Evolutionary conservation across 306 rosid genomes (phyloP), one percentile per base, ranked within the genome.

Genomic region (Sicyos baderoa): DNA sequence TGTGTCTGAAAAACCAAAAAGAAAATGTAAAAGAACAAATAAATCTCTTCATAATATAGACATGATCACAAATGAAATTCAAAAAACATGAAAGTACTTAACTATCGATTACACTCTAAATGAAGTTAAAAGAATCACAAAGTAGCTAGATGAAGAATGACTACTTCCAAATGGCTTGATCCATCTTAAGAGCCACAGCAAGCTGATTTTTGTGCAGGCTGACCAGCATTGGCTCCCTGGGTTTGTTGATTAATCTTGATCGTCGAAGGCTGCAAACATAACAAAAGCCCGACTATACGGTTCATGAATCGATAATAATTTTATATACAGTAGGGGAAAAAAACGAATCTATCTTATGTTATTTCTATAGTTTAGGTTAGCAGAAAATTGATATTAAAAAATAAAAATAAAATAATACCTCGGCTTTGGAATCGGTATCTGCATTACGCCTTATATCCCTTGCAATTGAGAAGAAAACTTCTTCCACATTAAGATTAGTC

Each of bases 401-500:
- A n/a, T n/a, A n/a, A n/a, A n/a, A n/a, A n/a, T 68, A 54, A 52
- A 37, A 75, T 32, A n/a, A n/a, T 87, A 91, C 96, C 95, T 86
- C 90, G 27, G 89, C 81, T 75, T 61, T 85, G 22, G 87, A 72
- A 79, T 85, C 90, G 0, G 84, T 82, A 77, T 91, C 95, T 16
- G 90, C 82, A 57, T 89, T 96, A 86, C 96, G 88, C 74, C 89
- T 91, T 78, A 91, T 89, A 76, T 91, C 97, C 79, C 79, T 86
- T 53, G 86, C 95, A 73, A 91, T 89, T 0, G 97, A 87, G 79
- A 91, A 89, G 88, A 91, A 91, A 84, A 87, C 96, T 81, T 87
- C 86, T 76, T 91, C 96, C 81, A 89, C 97, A 47, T 91, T 91
- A 77, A 86, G 87, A 86, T 89, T 91, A 44, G 96, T 89, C 83